Evolutionary conservation across 202 grass and related monocot species (phyloP).

Genomic region (Miscanthus sacchariflorus): DNA sequence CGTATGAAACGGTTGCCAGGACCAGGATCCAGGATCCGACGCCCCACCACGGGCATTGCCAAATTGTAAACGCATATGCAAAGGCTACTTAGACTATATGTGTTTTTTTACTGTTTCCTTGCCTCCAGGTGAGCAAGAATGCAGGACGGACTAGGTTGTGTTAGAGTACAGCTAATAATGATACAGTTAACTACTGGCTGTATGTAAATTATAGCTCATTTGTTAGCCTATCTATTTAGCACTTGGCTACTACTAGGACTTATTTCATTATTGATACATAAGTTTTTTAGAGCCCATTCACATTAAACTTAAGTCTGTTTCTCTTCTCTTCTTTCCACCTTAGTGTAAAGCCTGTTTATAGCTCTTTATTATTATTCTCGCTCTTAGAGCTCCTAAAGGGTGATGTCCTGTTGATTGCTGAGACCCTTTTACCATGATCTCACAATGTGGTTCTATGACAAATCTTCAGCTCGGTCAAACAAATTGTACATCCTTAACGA

Average conservation of each 20-base stretch:
- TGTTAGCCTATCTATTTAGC: no score
- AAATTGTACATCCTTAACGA: no score
- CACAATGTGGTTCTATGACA: no score
- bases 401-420: neutral
- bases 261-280: no score
- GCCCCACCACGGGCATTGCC: neutral
- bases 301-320: no score
- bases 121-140: neutral
- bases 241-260: no score
- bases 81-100: neutral
- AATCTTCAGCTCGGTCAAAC: no score
- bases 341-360: no score
- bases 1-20: neutral
- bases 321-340: no score
- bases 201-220: neutral
- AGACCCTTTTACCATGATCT: neutral
- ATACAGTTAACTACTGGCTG: neutral
- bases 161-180: neutral
- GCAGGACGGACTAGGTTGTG: neutral
- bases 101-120: neutral
- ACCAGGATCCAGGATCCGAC: neutral
- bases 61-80: constrained; percentile 5
- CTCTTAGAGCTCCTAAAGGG: no score
- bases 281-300: no score
- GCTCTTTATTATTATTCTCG: no score